phyloP scores from a whole-genome alignment of 2,329 filamentous ascomycete genomes.

The Botrytis byssoidea region DNA sequence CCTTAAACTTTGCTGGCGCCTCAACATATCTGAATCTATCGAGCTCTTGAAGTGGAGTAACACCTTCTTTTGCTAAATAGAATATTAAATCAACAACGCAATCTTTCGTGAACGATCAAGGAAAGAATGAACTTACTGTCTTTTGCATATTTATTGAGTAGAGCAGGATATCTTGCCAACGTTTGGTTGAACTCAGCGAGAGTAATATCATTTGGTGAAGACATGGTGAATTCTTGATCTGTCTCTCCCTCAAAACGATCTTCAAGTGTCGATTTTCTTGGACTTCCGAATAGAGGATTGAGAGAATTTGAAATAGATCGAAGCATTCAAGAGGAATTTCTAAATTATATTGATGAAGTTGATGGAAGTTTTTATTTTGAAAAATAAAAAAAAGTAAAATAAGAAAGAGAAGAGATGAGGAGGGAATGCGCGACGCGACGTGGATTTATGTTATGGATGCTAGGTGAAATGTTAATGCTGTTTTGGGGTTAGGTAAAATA shows the following conservation, averaged over 20 bases:
- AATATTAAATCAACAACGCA: constrained; percentile 24
- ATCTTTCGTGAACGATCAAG: not conserved
- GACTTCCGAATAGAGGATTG: constrained; percentile 25
- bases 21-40: constrained; percentile 59
- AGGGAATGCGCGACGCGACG: constrained; percentile 19
- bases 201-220: constrained; percentile 30
- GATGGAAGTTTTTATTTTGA: constrained; percentile 16
- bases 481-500: constrained; percentile 11
- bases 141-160: constrained; percentile 31
- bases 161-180: constrained; percentile 32
- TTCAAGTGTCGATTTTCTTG: constrained; percentile 22
- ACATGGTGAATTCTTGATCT: constrained; percentile 26
- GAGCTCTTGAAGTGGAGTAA: constrained; percentile 49
- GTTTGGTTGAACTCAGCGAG: constrained; percentile 35
- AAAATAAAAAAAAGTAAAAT: constrained; percentile 14
- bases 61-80: constrained; percentile 32
- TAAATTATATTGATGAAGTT: not conserved
- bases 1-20: constrained; percentile 49
- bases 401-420: constrained; percentile 1
- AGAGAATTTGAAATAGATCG: constrained; percentile 21
- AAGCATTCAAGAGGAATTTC: constrained; percentile 15
- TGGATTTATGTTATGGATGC: constrained; percentile 13
- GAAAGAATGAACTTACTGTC: constrained; percentile 28
- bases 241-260: constrained; percentile 5
- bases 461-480: not conserved